Conservation (phyloP, 1,284 basidiomycete genomes). For the Microbotryum saponariae region DNA sequence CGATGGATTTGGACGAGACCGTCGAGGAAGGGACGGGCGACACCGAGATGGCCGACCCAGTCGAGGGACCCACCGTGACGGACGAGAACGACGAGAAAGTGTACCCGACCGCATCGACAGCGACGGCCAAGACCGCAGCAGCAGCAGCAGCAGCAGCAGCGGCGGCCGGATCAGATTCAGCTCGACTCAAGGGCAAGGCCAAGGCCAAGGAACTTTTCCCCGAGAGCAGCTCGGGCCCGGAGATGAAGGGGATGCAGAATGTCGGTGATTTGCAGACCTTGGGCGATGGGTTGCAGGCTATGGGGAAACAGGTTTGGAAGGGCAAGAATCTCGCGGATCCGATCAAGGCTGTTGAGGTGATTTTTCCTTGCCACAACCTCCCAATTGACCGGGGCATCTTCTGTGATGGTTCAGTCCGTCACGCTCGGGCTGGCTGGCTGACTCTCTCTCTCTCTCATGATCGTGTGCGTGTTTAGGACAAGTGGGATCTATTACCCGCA, state of each 20-base stretch:
- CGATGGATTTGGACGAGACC: constrained; percentile 30
- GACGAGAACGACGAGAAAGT: not conserved
- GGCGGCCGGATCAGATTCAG: not conserved
- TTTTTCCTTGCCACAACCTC: constrained; percentile 14
- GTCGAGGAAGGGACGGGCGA: constrained; percentile 18
- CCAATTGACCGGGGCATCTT: not conserved
- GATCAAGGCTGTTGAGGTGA: constrained; percentile 49
- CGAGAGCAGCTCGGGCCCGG: constrained; percentile 6
- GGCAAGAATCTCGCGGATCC: constrained; percentile 45
- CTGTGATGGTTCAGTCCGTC: not conserved
- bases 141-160: not conserved
- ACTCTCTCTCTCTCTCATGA: too few relatives aligned
- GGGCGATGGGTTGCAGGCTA: constrained; percentile 23
- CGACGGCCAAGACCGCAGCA: not conserved
- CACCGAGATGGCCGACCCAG: constrained; percentile 12
- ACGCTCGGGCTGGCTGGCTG: too few relatives aligned
- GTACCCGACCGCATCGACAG: not conserved
- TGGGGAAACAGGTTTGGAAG: constrained; percentile 40
- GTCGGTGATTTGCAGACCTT: constrained; percentile 17
- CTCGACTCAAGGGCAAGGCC: constrained; percentile 12
- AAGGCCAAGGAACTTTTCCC: constrained; percentile 8
- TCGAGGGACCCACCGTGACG: not conserved
- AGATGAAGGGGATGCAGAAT: constrained; percentile 22
- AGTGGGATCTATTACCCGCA: constrained; percentile 91
- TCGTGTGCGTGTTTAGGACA: constrained; percentile 56